A percentile compares a stretch with the other conserved stretches of the same genome.
Evolutionary conservation across 73 alveolate genomes (phyloP).

Genomic region (Paramecium biaurelia): DNA sequence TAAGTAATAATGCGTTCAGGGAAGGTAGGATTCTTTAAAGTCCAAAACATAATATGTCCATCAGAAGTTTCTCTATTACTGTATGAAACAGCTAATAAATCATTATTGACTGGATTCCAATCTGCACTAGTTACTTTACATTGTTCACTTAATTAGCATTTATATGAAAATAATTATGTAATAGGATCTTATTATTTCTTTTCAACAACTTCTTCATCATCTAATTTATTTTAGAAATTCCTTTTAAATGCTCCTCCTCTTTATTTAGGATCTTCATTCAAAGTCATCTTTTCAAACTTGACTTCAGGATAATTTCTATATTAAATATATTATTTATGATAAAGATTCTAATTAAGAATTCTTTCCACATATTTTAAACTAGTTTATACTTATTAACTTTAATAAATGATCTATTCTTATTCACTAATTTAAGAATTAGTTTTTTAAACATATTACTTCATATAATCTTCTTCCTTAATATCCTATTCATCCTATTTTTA

Average conservation of each 20-base stretch:
- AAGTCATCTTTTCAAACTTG: conserved; percentile 72
- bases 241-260: conserved; percentile 60
- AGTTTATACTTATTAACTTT: conserved; percentile 36
- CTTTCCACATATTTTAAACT: conserved; percentile 89
- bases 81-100: conserved; percentile 93
- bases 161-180: conserved; percentile 84
- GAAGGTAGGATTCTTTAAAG: conserved; percentile 93
- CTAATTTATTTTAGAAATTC: conserved; percentile 76
- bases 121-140: conserved; percentile 92
- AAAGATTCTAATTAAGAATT: conserved; percentile 91
- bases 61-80: conserved; percentile 87
- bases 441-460: conserved; percentile 12
- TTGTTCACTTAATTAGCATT: conserved; percentile 80
- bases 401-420: conserved; percentile 47
- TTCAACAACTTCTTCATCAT: conserved; percentile 77
- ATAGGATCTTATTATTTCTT: conserved; percentile 80
- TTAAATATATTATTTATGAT: conserved; percentile 92
- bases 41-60: conserved; percentile 96
- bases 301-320: conserved; percentile 97
- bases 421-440: background rate
- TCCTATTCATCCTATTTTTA: conserved; percentile 39
- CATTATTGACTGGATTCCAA: conserved; percentile 92
- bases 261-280: conserved; percentile 71
- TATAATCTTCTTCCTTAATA: conserved; percentile 12
- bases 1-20: conserved; percentile 95